phyloP scores from a whole-genome alignment of 371 early-diverging fungal genomes.

The Apophysomyces ossiformis region DNA sequence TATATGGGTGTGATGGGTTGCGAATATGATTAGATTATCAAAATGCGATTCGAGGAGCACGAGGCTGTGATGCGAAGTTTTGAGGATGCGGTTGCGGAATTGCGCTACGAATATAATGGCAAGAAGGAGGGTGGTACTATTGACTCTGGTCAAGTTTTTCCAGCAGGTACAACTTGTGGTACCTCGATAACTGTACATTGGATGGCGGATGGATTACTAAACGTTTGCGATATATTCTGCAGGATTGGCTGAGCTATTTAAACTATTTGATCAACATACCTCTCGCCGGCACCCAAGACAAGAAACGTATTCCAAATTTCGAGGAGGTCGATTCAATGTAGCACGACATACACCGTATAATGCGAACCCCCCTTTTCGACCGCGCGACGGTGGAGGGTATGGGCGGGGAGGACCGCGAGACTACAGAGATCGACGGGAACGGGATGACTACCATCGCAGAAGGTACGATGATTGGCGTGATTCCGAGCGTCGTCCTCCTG shows the following conservation, averaged over 20 bases:
- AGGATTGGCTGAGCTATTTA: slow-evolving; percentile 21
- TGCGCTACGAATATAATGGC: slow-evolving; percentile 37
- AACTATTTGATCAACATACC: slow-evolving; percentile 27
- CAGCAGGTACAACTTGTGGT: slow-evolving; percentile 15
- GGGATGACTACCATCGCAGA: slow-evolving; percentile 42
- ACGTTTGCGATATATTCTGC: neutral
- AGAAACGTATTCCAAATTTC: neutral
- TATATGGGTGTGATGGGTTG: slow-evolving; percentile 8
- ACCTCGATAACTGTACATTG: neutral
- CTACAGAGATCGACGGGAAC: slow-evolving; percentile 41
- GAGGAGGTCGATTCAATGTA: slow-evolving; percentile 19
- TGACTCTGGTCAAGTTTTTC: slow-evolving; percentile 1
- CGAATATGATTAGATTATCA: slow-evolving; percentile 36
- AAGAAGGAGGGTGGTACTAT: slow-evolving; percentile 11
- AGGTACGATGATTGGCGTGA: slow-evolving; percentile 42
- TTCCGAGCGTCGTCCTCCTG: slow-evolving; percentile 31
- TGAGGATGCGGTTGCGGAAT: slow-evolving; percentile 48
- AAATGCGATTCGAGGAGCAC: slow-evolving; percentile 48
- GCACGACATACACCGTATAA: slow-evolving; percentile 17
- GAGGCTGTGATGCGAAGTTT: slow-evolving; percentile 44
- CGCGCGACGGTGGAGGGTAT: slow-evolving; percentile 29
- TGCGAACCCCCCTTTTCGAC: slow-evolving; percentile 22
- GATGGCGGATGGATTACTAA: neutral
- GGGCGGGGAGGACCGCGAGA: slow-evolving; percentile 37
- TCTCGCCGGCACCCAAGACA: slow-evolving; percentile 10